Evolutionary conservation across 2,329 filamentous ascomycete species (phyloP).

Genomic region (Fusarium sp.): DNA sequence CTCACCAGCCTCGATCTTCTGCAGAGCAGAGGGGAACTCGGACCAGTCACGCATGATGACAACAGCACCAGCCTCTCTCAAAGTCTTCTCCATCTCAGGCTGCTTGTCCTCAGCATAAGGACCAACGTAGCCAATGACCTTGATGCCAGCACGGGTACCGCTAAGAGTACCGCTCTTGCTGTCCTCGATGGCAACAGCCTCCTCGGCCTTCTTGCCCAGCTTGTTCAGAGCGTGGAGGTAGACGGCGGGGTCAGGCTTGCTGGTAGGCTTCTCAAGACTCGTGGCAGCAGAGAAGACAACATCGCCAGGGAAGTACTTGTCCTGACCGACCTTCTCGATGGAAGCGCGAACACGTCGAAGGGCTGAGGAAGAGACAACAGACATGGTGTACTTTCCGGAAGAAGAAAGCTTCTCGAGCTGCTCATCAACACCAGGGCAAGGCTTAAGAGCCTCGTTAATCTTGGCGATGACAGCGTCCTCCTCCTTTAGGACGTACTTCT

Average conservation of each 20-base stretch:
- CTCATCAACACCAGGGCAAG: slow-evolving; percentile 75
- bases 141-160: slow-evolving; percentile 78
- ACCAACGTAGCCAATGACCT: slow-evolving; percentile 85
- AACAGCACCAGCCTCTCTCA: slow-evolving; percentile 70
- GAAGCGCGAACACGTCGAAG: slow-evolving; percentile 81
- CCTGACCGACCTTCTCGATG: slow-evolving; percentile 81
- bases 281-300: slow-evolving; percentile 85
- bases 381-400: slow-evolving; percentile 74
- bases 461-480: slow-evolving; percentile 87
- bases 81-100: slow-evolving; percentile 71
- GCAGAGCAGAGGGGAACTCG: slow-evolving; percentile 62
- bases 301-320: slow-evolving; percentile 80
- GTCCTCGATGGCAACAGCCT: slow-evolving; percentile 88
- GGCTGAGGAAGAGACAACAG: slow-evolving; percentile 85
- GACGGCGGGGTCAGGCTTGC: slow-evolving; percentile 90
- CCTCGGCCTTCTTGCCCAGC: slow-evolving; percentile 75
- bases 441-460: slow-evolving; percentile 73
- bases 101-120: slow-evolving; percentile 73
- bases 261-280: slow-evolving; percentile 80
- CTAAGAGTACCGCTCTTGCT: slow-evolving; percentile 86
- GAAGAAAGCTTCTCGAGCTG: slow-evolving; percentile 73
- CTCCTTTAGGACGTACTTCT: slow-evolving; percentile 79
- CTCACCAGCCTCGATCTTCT: slow-evolving; percentile 58
- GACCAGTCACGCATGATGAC: slow-evolving; percentile 71
- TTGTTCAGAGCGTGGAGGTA: slow-evolving; percentile 82